A percentile compares a stretch with the other conserved stretches of the same genome.
These are phyloP conservation scores for Irineochytrium annulatum DNA, from an alignment of 192 early-diverging fungal genomes.

Conservation along the genomic window DNA sequence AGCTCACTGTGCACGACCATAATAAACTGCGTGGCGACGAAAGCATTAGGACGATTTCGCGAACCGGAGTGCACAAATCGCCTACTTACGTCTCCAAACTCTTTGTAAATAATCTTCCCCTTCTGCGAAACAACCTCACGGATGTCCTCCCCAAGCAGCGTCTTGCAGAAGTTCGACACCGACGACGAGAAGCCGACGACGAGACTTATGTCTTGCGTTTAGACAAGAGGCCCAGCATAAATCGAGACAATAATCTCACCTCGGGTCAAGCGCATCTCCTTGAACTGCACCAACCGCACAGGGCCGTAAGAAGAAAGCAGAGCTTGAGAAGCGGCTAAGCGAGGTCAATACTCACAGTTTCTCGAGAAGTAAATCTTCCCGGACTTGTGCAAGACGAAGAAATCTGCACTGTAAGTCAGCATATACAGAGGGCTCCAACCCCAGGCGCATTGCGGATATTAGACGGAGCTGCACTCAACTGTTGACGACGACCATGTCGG, in stretches of 20 bases:
- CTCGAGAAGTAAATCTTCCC: conserved; percentile 45
- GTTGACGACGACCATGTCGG: too few species aligned
- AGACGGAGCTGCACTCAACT: too few species aligned
- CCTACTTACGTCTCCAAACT: conserved; percentile 49
- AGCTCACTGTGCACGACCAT: conserved; percentile 54
- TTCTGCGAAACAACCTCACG: conserved; percentile 47
- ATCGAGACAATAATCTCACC: conserved; percentile 16
- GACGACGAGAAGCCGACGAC: conserved; percentile 62
- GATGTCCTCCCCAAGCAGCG: conserved; percentile 54
- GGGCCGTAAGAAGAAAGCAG: not conserved
- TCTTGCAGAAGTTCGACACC: conserved; percentile 52
- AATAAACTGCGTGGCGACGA: conserved; percentile 38
- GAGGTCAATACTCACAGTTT: conserved; percentile 44
- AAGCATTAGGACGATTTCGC: not conserved
- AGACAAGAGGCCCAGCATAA: not conserved
- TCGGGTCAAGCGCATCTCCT: conserved; percentile 46
- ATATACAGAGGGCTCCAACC: too few species aligned
- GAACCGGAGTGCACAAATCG: too few species aligned
- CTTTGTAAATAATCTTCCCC: conserved; percentile 48
- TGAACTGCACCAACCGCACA: conserved; percentile 26
- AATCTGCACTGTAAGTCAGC: too few species aligned
- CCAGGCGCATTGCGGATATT: too few species aligned
- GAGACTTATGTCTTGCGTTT: conserved; percentile 22
- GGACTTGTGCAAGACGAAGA: conserved; percentile 47
- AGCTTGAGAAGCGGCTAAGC: not conserved